A percentile compares a stretch with the other conserved stretches of the same genome.
These are phyloP conservation scores for Fomitopsis serialis DNA, from an alignment of 768 basidiomycete species.

Conservation along the genomic window DNA sequence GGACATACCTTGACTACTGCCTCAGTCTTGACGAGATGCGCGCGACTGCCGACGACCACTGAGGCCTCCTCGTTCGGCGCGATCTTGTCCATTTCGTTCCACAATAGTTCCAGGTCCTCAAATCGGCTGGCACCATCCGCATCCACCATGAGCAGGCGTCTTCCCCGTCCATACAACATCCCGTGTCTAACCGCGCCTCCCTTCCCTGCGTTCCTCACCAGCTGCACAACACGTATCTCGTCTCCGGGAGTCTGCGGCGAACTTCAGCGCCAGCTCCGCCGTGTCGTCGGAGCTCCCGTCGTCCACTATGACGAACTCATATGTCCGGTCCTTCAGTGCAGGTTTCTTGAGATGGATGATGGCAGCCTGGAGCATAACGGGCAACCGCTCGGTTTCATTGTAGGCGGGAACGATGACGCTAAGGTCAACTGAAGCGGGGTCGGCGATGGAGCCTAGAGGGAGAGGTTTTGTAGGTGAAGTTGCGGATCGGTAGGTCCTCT, in stretches of 20 bases:
- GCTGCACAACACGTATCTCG: slow-evolving; percentile 72
- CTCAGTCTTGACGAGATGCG: slow-evolving; percentile 87
- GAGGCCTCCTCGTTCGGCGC: slow-evolving; percentile 48
- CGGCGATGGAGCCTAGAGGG: slow-evolving; percentile 53
- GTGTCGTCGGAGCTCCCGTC: slow-evolving; percentile 86
- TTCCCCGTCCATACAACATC: slow-evolving; percentile 76
- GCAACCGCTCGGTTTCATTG: slow-evolving; percentile 85
- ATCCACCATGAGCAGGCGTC: slow-evolving; percentile 83
- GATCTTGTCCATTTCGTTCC: slow-evolving; percentile 67
- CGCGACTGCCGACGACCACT: slow-evolving; percentile 78
- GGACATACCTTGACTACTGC: slow-evolving; percentile 86
- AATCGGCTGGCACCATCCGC: slow-evolving; percentile 93
- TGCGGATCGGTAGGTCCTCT: slow-evolving; percentile 61
- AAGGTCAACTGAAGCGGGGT: slow-evolving; percentile 59
- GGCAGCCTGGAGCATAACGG: slow-evolving; percentile 74
- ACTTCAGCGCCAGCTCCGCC: slow-evolving; percentile 51
- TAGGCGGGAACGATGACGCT: slow-evolving; percentile 87
- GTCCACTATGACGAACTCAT: slow-evolving; percentile 85
- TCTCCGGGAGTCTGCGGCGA: slow-evolving; percentile 50
- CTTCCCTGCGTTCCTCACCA: slow-evolving; percentile 84
- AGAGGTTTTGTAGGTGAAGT: slow-evolving; percentile 46
- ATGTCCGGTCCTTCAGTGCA: slow-evolving; percentile 39
- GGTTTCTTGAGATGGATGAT: slow-evolving; percentile 53
- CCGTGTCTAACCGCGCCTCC: slow-evolving; percentile 93
- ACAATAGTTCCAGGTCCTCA: slow-evolving; percentile 74